phyloP scores from a whole-genome alignment of 345 rosid species.

The Rhodomyrtus tomentosa region DNA sequence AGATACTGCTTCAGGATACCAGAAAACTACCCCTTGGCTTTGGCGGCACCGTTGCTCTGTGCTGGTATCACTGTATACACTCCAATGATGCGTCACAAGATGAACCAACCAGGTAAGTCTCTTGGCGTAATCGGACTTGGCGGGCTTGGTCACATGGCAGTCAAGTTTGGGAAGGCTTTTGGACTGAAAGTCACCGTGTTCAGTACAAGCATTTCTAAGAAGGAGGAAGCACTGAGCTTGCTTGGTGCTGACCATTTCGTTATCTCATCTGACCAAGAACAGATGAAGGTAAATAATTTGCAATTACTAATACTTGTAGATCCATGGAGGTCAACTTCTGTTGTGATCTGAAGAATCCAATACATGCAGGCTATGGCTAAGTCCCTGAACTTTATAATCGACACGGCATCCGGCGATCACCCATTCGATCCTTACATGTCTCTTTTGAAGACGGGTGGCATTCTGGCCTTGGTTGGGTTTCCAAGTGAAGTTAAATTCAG shows the following conservation, averaged over 20 bases:
- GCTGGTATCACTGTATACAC: slow-evolving; percentile 84
- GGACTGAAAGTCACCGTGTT: slow-evolving; percentile 74
- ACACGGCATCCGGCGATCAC: slow-evolving; percentile 88
- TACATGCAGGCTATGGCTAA: slow-evolving; percentile 39
- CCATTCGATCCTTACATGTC: slow-evolving; percentile 74
- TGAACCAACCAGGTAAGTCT: slow-evolving; percentile 84
- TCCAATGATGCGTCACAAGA: slow-evolving; percentile 76
- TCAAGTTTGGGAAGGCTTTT: slow-evolving; percentile 90
- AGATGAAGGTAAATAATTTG: slow-evolving; percentile 46
- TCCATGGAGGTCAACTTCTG: not conserved
- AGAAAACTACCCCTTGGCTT: slow-evolving; percentile 54
- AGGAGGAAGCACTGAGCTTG: slow-evolving; percentile 63
- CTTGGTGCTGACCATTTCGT: slow-evolving; percentile 69
- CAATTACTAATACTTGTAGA: not conserved
- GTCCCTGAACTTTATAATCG: slow-evolving; percentile 68
- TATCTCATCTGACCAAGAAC: slow-evolving; percentile 60
- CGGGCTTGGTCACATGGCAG: slow-evolving; percentile 98
- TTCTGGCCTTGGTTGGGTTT: slow-evolving; percentile 61
- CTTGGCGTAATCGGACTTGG: slow-evolving; percentile 87
- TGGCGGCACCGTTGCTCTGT: slow-evolving; percentile 83
- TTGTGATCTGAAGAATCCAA: not conserved
- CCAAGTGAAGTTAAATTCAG: slow-evolving; percentile 76
- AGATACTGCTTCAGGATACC: slow-evolving; percentile 88
- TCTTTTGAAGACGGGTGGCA: slow-evolving; percentile 58
- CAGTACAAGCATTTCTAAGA: slow-evolving; percentile 77